These are phyloP conservation scores for Cladosporium velox DNA, from an alignment of 2,329 filamentous ascomycete species.

Conservation along the genomic window DNA sequence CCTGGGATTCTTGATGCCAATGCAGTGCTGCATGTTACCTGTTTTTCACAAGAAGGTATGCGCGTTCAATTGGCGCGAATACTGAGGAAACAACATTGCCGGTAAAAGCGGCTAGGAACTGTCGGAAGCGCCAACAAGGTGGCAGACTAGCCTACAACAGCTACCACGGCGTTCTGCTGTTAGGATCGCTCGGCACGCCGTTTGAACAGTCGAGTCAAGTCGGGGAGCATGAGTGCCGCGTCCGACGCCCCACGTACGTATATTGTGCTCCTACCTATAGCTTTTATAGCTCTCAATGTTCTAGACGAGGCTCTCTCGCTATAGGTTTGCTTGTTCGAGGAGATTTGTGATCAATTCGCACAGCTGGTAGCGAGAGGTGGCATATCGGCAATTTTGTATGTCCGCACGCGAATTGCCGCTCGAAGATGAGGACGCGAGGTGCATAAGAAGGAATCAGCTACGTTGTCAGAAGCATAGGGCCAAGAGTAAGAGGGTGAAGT, in stretches of 20 bases:
- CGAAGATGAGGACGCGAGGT: background rate
- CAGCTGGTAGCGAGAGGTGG: background rate
- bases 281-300: background rate
- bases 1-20: background rate
- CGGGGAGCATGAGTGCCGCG: constrained; percentile 7
- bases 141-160: background rate
- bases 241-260: constrained; percentile 9
- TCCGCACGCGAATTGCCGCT: background rate
- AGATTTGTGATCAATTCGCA: background rate
- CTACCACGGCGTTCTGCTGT: background rate
- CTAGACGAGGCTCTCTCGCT: background rate
- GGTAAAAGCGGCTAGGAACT: background rate
- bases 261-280: background rate
- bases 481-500: constrained; percentile 6
- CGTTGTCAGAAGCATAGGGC: background rate
- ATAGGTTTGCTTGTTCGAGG: background rate
- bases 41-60: background rate
- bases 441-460: background rate
- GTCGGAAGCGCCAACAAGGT: background rate
- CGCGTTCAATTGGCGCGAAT: background rate
- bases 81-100: background rate
- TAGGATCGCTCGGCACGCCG: constrained; percentile 10
- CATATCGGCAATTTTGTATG: background rate
- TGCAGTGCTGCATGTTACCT: background rate
- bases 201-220: background rate